phyloP scores from a whole-genome alignment of 768 basidiomycete genomes.

The Cystofilobasidium ferigula region DNA sequence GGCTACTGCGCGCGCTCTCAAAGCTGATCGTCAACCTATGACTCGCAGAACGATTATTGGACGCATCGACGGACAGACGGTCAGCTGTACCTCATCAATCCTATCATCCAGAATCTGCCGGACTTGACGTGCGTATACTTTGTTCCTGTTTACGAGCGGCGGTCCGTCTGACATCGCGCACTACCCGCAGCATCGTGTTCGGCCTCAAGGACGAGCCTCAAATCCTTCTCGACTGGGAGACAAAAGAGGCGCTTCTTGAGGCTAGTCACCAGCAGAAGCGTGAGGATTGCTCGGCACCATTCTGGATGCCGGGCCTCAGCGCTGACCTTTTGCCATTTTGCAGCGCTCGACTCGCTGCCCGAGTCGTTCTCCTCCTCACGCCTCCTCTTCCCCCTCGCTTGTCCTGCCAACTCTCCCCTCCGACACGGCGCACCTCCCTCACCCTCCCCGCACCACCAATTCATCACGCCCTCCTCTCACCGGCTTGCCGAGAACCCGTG shows the following conservation, averaged over 20 bases:
- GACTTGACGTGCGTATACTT: constrained; percentile 11
- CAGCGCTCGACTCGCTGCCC: neutral
- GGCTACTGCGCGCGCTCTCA: neutral
- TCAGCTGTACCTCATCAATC: constrained; percentile 8
- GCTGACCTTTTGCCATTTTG: neutral
- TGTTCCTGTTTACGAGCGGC: neutral
- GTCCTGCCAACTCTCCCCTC: constrained; percentile 31
- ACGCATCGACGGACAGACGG: constrained; percentile 21
- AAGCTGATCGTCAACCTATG: neutral
- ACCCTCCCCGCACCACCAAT: constrained; percentile 10
- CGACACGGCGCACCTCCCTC: constrained; percentile 21
- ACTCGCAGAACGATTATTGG: constrained; percentile 24
- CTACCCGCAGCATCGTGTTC: constrained; percentile 11
- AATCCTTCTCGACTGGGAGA: constrained; percentile 16
- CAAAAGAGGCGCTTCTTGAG: neutral
- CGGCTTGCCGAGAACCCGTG: constrained; percentile 18
- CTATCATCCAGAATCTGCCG: constrained; percentile 9
- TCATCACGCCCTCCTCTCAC: constrained; percentile 8
- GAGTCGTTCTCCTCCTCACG: neutral
- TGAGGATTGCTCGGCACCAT: too few relatives aligned
- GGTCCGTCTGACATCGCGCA: neutral
- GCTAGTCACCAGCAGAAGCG: neutral
- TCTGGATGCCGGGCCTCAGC: neutral
- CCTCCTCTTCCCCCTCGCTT: constrained; percentile 28
- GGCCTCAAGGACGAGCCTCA: constrained; percentile 26